Evolutionary conservation across 1,284 basidiomycete genomes (phyloP).

Genomic region (Ganoderma meredithae): DNA sequence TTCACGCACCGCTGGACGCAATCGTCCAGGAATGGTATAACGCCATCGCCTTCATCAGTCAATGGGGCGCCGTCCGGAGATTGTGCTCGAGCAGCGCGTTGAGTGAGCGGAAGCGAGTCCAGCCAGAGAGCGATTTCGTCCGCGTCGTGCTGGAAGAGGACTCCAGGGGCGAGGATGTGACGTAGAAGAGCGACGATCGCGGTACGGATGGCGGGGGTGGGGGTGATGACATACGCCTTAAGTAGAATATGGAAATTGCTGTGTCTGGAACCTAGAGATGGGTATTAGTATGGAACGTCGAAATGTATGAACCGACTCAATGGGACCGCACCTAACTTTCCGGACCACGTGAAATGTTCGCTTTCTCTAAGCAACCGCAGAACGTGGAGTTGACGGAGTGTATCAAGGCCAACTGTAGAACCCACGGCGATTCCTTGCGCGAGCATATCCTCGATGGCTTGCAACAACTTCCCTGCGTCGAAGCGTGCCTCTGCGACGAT

Average conservation of each 20-base stretch:
- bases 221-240: constrained; percentile 61
- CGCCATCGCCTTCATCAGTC: constrained; percentile 63
- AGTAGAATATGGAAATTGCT: constrained; percentile 76
- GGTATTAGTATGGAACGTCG: constrained; percentile 12
- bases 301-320: neutral
- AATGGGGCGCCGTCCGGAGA: constrained; percentile 61
- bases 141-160: constrained; percentile 85
- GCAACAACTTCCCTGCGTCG: constrained; percentile 84
- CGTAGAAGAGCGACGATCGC: constrained; percentile 67
- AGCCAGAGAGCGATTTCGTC: constrained; percentile 84
- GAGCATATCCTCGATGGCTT: constrained; percentile 51
- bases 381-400: constrained; percentile 80
- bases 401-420: constrained; percentile 55
- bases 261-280: constrained; percentile 47
- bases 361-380: constrained; percentile 76
- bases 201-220: constrained; percentile 57
- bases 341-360: constrained; percentile 80
- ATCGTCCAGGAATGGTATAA: constrained; percentile 85
- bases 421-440: constrained; percentile 8
- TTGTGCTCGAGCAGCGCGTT: constrained; percentile 44
- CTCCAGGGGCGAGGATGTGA: constrained; percentile 69
- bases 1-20: constrained; percentile 87
- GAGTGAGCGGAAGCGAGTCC: constrained; percentile 56
- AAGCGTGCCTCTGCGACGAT: constrained; percentile 83
- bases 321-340: constrained; percentile 65